Evolutionary conservation across 345 rosid species (phyloP).

Genomic region (Salix viminalis): DNA sequence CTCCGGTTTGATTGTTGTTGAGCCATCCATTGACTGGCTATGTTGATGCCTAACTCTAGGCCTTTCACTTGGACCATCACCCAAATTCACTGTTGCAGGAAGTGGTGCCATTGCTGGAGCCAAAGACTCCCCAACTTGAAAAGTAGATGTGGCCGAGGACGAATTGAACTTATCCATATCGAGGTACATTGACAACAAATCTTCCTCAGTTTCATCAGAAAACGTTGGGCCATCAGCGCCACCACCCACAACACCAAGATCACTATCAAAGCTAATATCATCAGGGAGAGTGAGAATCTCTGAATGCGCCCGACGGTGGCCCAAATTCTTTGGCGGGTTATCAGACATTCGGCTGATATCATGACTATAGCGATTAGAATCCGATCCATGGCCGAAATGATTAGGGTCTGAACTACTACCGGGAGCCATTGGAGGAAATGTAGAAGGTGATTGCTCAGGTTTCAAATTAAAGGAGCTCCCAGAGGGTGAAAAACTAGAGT

Average conservation of each 20-base stretch:
- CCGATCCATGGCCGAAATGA: constrained; percentile 43
- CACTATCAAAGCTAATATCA: constrained; percentile 85
- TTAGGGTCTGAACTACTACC: constrained; percentile 37
- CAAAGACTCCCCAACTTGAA: constrained; percentile 58
- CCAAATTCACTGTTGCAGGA: constrained; percentile 28
- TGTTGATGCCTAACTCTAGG: constrained; percentile 90
- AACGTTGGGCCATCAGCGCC: constrained; percentile 61
- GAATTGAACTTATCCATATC: constrained; percentile 88
- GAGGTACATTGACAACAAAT: constrained; percentile 68
- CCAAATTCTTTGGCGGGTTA: constrained; percentile 70
- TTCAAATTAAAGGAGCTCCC: constrained; percentile 44
- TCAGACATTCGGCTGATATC: constrained; percentile 86
- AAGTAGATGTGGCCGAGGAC: constrained; percentile 57
- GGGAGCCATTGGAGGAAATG: constrained; percentile 41
- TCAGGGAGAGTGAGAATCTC: constrained; percentile 90
- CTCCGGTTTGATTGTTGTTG: constrained; percentile 64
- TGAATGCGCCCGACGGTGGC: constrained; percentile 96
- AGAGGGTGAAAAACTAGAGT: constrained; percentile 43
- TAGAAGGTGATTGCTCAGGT: constrained; percentile 42
- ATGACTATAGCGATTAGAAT: constrained; percentile 53
- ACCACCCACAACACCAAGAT: constrained; percentile 73
- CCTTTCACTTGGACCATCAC: constrained; percentile 49
- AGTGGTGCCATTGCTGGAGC: constrained; percentile 21
- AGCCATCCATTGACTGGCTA: constrained; percentile 92
- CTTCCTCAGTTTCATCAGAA: constrained; percentile 87